phyloP scores from a whole-genome alignment of 2,329 filamentous ascomycete genomes.

The Pestalotiopsis sp. region DNA sequence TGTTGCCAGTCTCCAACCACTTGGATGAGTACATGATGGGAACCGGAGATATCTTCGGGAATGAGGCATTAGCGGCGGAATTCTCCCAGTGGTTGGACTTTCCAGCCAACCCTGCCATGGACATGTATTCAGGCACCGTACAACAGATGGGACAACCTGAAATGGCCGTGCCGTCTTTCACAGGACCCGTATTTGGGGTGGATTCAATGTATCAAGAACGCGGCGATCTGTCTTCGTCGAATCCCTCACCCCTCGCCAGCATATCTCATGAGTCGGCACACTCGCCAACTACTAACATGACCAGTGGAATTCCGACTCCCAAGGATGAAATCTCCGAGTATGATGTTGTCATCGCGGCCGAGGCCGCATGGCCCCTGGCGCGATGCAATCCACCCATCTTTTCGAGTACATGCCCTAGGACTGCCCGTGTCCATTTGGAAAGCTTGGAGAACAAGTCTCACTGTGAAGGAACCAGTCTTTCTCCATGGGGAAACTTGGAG shows the following conservation, averaged over 20 bases:
- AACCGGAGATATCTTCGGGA: slow-evolving; percentile 23
- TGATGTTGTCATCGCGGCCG: slow-evolving; percentile 49
- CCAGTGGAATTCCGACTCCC: slow-evolving; percentile 24
- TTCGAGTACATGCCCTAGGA: slow-evolving; percentile 49
- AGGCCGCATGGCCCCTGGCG: slow-evolving; percentile 54
- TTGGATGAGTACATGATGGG: slow-evolving; percentile 44
- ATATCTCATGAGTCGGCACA: slow-evolving; percentile 48
- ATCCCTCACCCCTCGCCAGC: slow-evolving; percentile 42
- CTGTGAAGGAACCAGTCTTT: slow-evolving; percentile 39
- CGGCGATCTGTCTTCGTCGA: slow-evolving; percentile 42
- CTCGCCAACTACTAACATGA: slow-evolving; percentile 50
- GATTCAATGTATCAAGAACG: slow-evolving; percentile 23
- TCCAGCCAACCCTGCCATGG: slow-evolving; percentile 39
- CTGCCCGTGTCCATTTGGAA: slow-evolving; percentile 54
- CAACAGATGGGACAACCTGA: slow-evolving; percentile 35
- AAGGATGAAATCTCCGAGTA: slow-evolving; percentile 43
- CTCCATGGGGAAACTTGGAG: slow-evolving; percentile 45
- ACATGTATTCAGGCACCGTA: slow-evolving; percentile 40
- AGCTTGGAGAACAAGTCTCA: slow-evolving; percentile 53
- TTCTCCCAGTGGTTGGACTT: slow-evolving; percentile 42
- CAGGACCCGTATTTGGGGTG: slow-evolving; percentile 19
- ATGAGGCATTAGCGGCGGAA: slow-evolving; percentile 38
- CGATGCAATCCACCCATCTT: slow-evolving; percentile 51
- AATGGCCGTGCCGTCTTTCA: slow-evolving; percentile 38
- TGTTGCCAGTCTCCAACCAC: too few relatives aligned